A percentile compares a stretch with the other conserved stretches of the same genome.
Conservation (phyloP, 805 yeast species). For the Alloascoidea africana region DNA sequence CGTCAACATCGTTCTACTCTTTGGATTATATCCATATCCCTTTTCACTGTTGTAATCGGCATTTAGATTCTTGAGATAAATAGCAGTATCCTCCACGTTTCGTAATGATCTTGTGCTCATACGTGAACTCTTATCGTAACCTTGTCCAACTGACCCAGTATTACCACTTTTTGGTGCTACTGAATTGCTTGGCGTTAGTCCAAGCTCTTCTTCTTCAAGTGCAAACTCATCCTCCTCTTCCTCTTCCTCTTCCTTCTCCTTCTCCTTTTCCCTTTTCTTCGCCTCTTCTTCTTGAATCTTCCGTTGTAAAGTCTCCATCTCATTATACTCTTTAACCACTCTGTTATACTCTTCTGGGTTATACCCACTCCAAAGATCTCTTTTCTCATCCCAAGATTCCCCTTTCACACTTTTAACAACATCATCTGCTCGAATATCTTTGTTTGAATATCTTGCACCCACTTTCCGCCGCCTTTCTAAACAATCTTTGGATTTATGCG, state of each 20-base stretch:
- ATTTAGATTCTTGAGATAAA: constrained; percentile 38
- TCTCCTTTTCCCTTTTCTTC: constrained; percentile 7
- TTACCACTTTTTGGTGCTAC: constrained; percentile 23
- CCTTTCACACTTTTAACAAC: constrained; percentile 11
- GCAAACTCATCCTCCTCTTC: constrained; percentile 6
- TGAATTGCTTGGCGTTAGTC: constrained; percentile 19
- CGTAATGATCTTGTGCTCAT: constrained; percentile 31
- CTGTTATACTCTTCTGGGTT: constrained; percentile 46
- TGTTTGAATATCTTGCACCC: constrained; percentile 20
- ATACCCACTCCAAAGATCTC: constrained; percentile 78
- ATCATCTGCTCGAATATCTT: constrained; percentile 15
- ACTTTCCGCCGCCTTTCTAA: constrained; percentile 36
- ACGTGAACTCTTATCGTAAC: constrained; percentile 13
- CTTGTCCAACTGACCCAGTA: constrained; percentile 13
- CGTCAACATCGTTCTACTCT: constrained; percentile 14
- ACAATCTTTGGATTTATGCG: constrained; percentile 38
- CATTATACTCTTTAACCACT: constrained; percentile 31
- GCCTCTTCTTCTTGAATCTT: constrained; percentile 7
- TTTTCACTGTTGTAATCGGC: constrained; percentile 33
- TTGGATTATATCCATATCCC: constrained; percentile 25
- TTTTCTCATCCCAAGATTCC: constrained; percentile 46
- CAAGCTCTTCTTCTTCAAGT: constrained; percentile 23
- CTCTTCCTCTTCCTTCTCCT: constrained; percentile 7
- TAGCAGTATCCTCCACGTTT: constrained; percentile 65
- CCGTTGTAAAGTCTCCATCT: constrained; percentile 16